Percentiles rank a stretch among this genome's conserved stretches.
Evolutionary conservation across 208 protist species (phyloP).

Genomic region (Plasmodiophora brassicae): DNA sequence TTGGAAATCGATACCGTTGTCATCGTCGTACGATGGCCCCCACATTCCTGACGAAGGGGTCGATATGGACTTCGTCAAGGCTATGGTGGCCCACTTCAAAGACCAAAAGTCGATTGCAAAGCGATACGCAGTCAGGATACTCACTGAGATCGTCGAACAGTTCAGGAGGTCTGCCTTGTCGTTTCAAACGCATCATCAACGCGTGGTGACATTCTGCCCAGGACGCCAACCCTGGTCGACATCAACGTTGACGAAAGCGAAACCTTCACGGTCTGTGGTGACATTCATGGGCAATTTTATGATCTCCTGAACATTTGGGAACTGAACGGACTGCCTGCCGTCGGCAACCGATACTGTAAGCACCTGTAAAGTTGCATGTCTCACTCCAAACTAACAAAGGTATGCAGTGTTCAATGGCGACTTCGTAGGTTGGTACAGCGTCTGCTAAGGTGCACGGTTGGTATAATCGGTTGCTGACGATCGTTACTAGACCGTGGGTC

Average conservation of each 20-base stretch:
- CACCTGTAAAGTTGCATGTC: no score
- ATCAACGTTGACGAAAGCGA: background rate
- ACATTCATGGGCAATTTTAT: constrained; percentile 31
- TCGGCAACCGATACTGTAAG: background rate
- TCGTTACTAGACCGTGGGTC: constrained; percentile 6
- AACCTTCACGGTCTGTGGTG: background rate
- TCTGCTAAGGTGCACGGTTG: no score
- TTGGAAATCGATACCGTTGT: background rate
- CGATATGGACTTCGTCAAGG: background rate
- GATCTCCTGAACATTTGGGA: background rate
- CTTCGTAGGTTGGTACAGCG: background rate
- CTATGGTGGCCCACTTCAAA: background rate
- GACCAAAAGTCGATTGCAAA: background rate
- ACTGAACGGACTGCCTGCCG: background rate
- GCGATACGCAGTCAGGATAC: background rate
- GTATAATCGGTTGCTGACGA: no score
- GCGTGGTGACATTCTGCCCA: background rate
- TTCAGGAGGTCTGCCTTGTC: constrained; percentile 3
- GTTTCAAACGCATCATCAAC: no score
- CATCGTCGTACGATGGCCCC: background rate
- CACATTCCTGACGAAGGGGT: background rate
- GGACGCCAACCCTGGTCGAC: background rate
- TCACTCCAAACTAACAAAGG: no score
- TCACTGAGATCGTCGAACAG: background rate
- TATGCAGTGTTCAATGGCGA: constrained; percentile 32